phyloP scores from a whole-genome alignment of 169 alveolate genomes.

The Plasmodium vivax region DNA sequence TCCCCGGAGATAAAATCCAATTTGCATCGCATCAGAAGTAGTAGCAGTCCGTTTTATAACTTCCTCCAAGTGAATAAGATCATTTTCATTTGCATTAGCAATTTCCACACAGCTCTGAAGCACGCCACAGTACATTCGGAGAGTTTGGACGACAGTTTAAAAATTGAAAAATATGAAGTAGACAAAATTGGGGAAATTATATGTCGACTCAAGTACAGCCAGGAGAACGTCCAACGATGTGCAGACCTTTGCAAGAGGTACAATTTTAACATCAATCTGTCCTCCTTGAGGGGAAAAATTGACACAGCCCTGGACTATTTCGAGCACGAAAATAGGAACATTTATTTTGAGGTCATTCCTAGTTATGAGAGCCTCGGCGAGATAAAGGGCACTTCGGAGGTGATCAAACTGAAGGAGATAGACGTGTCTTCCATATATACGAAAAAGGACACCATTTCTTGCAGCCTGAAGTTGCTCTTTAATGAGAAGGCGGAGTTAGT shows the following conservation, averaged over 20 bases:
- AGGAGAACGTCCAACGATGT: slow-evolving; percentile 29
- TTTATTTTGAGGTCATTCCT: slow-evolving; percentile 68
- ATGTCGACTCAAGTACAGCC: slow-evolving; percentile 41
- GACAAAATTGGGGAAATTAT: slow-evolving; percentile 69
- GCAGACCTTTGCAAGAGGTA: slow-evolving; percentile 39
- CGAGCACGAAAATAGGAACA: slow-evolving; percentile 55
- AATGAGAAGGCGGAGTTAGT: slow-evolving; percentile 41
- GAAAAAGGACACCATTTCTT: slow-evolving; percentile 33
- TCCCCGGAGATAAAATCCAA: background rate
- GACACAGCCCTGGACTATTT: background rate
- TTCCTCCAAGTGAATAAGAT: slow-evolving; percentile 19
- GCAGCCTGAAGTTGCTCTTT: slow-evolving; percentile 26
- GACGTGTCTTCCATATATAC: slow-evolving; percentile 28
- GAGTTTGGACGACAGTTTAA: background rate
- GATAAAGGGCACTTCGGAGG: slow-evolving; percentile 51
- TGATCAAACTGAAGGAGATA: slow-evolving; percentile 21
- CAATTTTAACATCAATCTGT: slow-evolving; percentile 3
- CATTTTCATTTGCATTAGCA: slow-evolving; percentile 46
- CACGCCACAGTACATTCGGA: slow-evolving; percentile 19
- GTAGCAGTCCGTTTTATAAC: slow-evolving; percentile 37
- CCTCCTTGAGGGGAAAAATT: slow-evolving; percentile 33
- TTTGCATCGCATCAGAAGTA: slow-evolving; percentile 43
- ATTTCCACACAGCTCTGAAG: slow-evolving; percentile 54
- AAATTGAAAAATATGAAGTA: slow-evolving; percentile 36
- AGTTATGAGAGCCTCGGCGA: slow-evolving; percentile 16